phyloP scores from a whole-genome alignment of 345 rosid species.

The Trapa incisa region DNA sequence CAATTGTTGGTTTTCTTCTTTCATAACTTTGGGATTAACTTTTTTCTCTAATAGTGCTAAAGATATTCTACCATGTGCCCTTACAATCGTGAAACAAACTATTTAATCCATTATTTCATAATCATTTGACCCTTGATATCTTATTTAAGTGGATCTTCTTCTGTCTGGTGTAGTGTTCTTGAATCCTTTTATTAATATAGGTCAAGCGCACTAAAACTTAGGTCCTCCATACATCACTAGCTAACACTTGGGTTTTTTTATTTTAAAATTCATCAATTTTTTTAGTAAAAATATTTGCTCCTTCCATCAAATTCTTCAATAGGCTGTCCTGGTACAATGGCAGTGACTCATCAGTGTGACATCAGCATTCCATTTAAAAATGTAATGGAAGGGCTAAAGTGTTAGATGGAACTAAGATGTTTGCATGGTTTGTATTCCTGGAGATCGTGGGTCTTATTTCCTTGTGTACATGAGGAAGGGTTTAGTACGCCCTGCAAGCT shows the following conservation, averaged over 20 bases:
- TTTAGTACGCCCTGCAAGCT: neutral
- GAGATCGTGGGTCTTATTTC: neutral
- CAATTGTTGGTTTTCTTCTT: neutral
- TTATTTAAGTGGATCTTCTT: neutral
- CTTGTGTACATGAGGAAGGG: neutral
- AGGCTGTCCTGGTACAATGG: too few species aligned
- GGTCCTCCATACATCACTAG: too few species aligned
- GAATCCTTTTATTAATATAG: too few species aligned
- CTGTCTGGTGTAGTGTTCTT: neutral
- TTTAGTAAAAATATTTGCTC: too few species aligned
- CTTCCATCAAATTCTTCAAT: too few species aligned
- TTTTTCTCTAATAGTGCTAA: neutral
- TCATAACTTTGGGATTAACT: neutral
- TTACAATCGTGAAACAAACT: neutral
- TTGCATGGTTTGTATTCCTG: neutral
- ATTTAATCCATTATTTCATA: neutral
- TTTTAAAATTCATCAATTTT: too few species aligned
- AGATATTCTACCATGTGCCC: neutral
- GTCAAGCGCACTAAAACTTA: too few species aligned
- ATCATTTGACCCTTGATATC: neutral
- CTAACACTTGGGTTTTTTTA: too few species aligned
- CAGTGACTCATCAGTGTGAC: too few species aligned
- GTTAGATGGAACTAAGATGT: neutral
- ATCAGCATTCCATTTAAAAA: neutral
- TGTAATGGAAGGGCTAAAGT: neutral